These are phyloP conservation scores for Tulasnella sp. DNA, from an alignment of 768 basidiomycete genomes.

Conservation along the genomic window DNA sequence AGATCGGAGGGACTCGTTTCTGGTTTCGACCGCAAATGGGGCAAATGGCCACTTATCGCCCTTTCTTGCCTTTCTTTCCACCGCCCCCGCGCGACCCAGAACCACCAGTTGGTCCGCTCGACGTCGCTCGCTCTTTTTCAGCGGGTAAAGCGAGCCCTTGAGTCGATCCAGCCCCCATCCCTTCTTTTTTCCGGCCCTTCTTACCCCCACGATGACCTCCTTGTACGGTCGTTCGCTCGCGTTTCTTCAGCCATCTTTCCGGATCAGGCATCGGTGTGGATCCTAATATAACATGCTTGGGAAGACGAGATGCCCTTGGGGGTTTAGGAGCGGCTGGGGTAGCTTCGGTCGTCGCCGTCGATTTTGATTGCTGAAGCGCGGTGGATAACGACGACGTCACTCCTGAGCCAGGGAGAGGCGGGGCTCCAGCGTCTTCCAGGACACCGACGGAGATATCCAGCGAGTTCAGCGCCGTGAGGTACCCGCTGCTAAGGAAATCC, in stretches of 20 bases:
- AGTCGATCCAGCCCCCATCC: slow-evolving; percentile 31
- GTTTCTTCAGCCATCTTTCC: slow-evolving; percentile 83
- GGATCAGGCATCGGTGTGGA: slow-evolving; percentile 81
- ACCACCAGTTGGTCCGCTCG: slow-evolving; percentile 38
- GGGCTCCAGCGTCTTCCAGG: slow-evolving; percentile 54
- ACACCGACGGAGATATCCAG: slow-evolving; percentile 52
- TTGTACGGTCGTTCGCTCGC: slow-evolving; percentile 32
- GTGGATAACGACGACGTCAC: slow-evolving; percentile 33
- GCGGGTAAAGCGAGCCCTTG: slow-evolving; percentile 29
- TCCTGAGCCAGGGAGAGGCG: slow-evolving; percentile 46
- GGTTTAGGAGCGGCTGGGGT: slow-evolving; percentile 40
- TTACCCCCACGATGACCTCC: slow-evolving; percentile 32
- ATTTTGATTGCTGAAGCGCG: slow-evolving; percentile 28
- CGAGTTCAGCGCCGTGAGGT: slow-evolving; percentile 57
- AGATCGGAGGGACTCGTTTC: not conserved
- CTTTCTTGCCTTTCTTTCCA: slow-evolving; percentile 32
- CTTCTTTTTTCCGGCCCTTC: slow-evolving; percentile 34
- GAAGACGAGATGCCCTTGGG: slow-evolving; percentile 54
- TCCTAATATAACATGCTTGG: slow-evolving; percentile 70
- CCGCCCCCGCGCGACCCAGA: slow-evolving; percentile 32
- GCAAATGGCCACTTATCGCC: slow-evolving; percentile 31
- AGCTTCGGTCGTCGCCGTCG: slow-evolving; percentile 36
- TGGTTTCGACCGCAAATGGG: slow-evolving; percentile 8
- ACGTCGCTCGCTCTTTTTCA: slow-evolving; percentile 37
- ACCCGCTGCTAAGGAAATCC: slow-evolving; percentile 75